These are phyloP conservation scores for Salmacisia buchloeana DNA, from an alignment of 1,284 basidiomycete genomes.

Conservation along the genomic window DNA sequence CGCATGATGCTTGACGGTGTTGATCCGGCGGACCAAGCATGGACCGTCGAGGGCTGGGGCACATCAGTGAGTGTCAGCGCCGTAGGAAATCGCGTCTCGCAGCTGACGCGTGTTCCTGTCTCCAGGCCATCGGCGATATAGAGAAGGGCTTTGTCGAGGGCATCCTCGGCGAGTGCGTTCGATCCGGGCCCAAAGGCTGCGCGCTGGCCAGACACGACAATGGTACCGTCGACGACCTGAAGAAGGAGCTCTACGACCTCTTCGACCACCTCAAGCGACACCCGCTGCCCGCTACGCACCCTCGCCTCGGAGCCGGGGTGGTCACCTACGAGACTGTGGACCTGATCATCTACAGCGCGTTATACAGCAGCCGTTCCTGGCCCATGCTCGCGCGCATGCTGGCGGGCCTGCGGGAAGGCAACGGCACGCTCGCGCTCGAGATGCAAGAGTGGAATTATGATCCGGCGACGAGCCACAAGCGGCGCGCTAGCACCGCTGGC, in stretches of 20 bases:
- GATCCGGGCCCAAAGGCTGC: constrained; percentile 20
- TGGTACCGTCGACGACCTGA: neutral
- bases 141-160: constrained; percentile 24
- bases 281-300: constrained; percentile 18
- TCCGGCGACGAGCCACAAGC: constrained; percentile 7
- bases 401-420: constrained; percentile 16
- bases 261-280: constrained; percentile 12
- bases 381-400: constrained; percentile 14
- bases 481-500: neutral
- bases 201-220: constrained; percentile 12
- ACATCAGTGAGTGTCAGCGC: neutral
- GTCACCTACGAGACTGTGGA: constrained; percentile 21
- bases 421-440: constrained; percentile 15
- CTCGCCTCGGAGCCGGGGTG: constrained; percentile 15
- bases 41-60: constrained; percentile 3
- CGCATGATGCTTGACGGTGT: constrained; percentile 23
- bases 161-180: constrained; percentile 24
- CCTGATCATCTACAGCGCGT: constrained; percentile 17
- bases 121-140: constrained; percentile 19
- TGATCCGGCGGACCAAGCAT: neutral
- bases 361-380: constrained; percentile 21
- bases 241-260: constrained; percentile 13
- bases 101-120: too few relatives aligned
- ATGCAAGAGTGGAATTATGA: constrained; percentile 23
- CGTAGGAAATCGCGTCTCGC: too few relatives aligned